Conservation (phyloP, 2,329 filamentous ascomycete species). For the Diaporthe caulivora region DNA sequence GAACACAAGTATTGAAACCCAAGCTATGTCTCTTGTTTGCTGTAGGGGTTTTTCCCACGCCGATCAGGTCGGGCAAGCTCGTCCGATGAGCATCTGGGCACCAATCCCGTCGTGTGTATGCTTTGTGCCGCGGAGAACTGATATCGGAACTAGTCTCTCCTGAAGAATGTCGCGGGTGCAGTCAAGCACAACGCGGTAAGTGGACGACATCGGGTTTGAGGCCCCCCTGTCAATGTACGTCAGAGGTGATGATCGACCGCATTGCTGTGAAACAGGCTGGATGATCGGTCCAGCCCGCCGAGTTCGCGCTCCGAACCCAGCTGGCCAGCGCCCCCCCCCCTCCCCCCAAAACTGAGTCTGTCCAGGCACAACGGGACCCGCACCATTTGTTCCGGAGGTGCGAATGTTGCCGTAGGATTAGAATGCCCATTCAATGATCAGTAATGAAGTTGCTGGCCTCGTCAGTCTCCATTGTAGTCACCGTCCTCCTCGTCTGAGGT, state of each 20-base stretch:
- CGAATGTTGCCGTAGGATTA: not conserved
- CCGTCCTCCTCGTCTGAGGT: not conserved
- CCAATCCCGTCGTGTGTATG: not conserved
- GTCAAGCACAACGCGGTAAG: not conserved
- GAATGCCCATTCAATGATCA: not conserved
- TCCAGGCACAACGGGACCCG: not conserved
- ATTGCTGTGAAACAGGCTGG: not conserved
- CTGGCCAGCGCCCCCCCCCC: not conserved
- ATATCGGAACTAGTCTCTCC: not conserved
- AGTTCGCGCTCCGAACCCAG: not conserved
- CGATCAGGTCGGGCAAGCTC: not conserved
- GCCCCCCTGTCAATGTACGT: slow-evolving; percentile 2
- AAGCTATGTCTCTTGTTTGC: not conserved
- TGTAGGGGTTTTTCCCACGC: not conserved
- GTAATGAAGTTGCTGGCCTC: not conserved
- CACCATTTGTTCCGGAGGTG: not conserved
- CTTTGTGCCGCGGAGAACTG: not conserved
- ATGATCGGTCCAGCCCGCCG: not conserved
- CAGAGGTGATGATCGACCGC: slow-evolving; percentile 1
- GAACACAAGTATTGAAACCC: not conserved
- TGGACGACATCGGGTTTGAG: not conserved
- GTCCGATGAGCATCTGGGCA: too few relatives aligned
- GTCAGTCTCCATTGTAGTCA: slow-evolving; percentile 12
- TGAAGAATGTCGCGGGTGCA: not conserved
- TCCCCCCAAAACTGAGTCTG: not conserved